Evolutionary conservation across 2,329 filamentous ascomycete species (phyloP).

Genomic region (Alternaria arborescens): DNA sequence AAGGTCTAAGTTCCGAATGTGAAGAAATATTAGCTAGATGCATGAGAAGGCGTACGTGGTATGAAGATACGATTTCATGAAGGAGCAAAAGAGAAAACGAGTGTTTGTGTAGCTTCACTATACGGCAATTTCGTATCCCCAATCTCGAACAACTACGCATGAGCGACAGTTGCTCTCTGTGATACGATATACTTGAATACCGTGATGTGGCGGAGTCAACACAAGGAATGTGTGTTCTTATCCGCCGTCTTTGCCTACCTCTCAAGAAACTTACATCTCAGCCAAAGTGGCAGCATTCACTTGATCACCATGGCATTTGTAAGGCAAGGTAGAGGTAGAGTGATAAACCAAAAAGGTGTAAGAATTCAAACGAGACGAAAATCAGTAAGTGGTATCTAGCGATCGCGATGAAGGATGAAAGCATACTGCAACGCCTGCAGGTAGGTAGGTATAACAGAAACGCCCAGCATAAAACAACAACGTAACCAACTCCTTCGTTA

Average conservation of each 20-base stretch:
- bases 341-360: neutral
- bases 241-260: neutral
- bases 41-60: conserved; percentile 13
- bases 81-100: neutral
- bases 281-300: neutral
- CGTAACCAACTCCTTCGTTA: neutral
- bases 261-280: neutral
- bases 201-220: neutral
- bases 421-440: conserved; percentile 1
- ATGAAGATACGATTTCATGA: conserved; percentile 18
- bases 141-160: neutral
- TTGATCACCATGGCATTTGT: neutral
- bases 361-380: neutral
- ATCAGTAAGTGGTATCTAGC: conserved; percentile 3
- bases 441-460: neutral
- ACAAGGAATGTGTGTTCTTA: neutral
- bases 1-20: conserved; percentile 21
- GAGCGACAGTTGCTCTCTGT: neutral
- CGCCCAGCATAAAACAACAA: neutral
- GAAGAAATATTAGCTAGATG: neutral
- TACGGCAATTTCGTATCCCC: neutral
- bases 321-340: neutral
- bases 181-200: neutral
- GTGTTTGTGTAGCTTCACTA: neutral
- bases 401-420: conserved; percentile 1